Base-by-base conservation (phyloP, 495 filamentous ascomycete genomes). In the Penicillium roqueforti region DNA sequence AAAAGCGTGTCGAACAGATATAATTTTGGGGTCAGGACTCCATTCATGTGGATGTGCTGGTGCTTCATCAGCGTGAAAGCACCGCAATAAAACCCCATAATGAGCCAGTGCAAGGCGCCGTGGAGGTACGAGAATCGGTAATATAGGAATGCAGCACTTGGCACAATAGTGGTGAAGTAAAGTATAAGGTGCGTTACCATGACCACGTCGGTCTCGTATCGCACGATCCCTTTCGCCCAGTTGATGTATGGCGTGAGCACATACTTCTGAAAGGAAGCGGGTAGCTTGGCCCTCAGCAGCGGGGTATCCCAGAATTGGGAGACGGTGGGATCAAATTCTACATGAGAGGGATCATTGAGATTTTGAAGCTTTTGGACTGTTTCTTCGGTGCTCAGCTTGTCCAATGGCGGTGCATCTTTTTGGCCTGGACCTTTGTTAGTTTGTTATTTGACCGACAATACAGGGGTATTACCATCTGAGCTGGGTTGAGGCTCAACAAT, bases 61-160 rank as follows among this genome's bases (percentile, higher is more conserved):
- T 91, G 88, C 72, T 85, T 84, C 83, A 92, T 83, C 32, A 92
- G 72, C 0, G 88, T 91, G 69, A 87, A 92, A 10, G 81, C 74
- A 20, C 88, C 88, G 29, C 80, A 76, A 59, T 84, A 90, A 51
- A 71, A 87, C 32, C 74, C 58, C 52, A 84, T 80, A 71, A 88
- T 78, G 28, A 78, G 50, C 60, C 75, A 75, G 65, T 92, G 88
- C 37, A 80, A 29, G 31, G 86, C 39, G 13, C 77, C 88, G 64
- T 89, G 88, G 4, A 75, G 37, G 63, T 78, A 88, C 29, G 76
- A 77, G 66, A 92, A 92, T 51, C 71, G 59, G 59, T 76, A 75
- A 68, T 77, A 91, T 3, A 91, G 73, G 26, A 74, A 78, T 25
- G 84, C 23, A 3, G 85, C 88, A 54, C 80, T 86, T 5, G 86